These are phyloP conservation scores for Hypoxylon sp. DNA, from an alignment of 2,329 filamentous ascomycete species.

Conservation along the genomic window DNA sequence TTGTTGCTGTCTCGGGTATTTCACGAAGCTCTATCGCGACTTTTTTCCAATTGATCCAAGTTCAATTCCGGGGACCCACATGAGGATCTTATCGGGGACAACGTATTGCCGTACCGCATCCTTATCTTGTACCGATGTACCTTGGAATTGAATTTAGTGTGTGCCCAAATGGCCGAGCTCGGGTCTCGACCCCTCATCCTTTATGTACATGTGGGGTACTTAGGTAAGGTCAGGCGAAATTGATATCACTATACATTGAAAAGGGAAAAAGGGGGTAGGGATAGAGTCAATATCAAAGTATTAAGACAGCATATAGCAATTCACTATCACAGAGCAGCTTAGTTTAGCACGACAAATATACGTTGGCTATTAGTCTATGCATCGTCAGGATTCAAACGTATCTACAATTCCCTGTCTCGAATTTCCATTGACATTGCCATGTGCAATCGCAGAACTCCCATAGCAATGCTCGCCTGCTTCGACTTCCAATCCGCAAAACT, in stretches of 20 bases:
- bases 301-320: too few relatives aligned
- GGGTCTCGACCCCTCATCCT: not conserved
- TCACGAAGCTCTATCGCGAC: conserved; percentile 36
- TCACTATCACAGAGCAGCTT: not conserved
- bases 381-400: conserved; percentile 30
- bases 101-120: conserved; percentile 26
- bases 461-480: conserved; percentile 28
- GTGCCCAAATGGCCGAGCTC: not conserved
- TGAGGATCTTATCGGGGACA: conserved; percentile 27
- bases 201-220: too few relatives aligned
- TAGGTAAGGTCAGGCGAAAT: not conserved
- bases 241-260: not conserved
- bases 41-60: conserved; percentile 38
- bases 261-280: not conserved
- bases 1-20: conserved; percentile 20
- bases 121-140: conserved; percentile 11
- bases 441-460: conserved; percentile 31
- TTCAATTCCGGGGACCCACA: conserved; percentile 8
- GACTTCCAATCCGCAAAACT: conserved; percentile 1
- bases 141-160: not conserved
- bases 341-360: conserved; percentile 7
- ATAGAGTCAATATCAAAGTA: not conserved
- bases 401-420: conserved; percentile 30
- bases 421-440: conserved; percentile 8
- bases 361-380: conserved; percentile 34